Evolutionary conservation across 2,329 filamentous ascomycete species (phyloP).

Genomic region (Beauveria bassiana): DNA sequence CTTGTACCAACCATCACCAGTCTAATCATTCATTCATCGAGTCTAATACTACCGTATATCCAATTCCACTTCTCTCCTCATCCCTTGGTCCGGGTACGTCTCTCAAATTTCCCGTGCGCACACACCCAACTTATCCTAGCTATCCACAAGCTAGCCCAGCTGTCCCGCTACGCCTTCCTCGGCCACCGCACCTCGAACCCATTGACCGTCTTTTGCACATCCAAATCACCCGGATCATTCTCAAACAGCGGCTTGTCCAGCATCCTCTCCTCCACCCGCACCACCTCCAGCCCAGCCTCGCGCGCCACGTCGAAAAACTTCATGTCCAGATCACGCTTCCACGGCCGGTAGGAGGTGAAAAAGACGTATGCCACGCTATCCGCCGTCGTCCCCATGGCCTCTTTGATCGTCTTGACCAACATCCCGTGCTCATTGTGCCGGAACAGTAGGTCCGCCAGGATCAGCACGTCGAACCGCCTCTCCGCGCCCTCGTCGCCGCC

Average conservation of each 20-base stretch:
- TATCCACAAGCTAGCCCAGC: too few relatives aligned
- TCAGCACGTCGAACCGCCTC: slow-evolving; percentile 65
- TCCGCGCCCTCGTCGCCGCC: slow-evolving; percentile 18
- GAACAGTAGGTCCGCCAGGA: slow-evolving; percentile 85
- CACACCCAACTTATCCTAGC: too few relatives aligned
- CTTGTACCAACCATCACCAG: too few relatives aligned
- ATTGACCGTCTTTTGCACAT: slow-evolving; percentile 73
- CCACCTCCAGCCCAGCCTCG: slow-evolving; percentile 64
- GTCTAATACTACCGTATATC: too few relatives aligned
- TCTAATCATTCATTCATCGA: too few relatives aligned
- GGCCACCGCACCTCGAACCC: slow-evolving; percentile 68
- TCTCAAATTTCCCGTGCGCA: too few relatives aligned
- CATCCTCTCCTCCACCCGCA: slow-evolving; percentile 71
- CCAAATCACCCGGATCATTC: slow-evolving; percentile 76
- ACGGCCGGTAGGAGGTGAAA: slow-evolving; percentile 90
- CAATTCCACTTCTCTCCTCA: too few relatives aligned
- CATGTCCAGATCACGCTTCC: slow-evolving; percentile 78
- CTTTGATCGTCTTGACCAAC: slow-evolving; percentile 62
- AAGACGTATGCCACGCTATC: slow-evolving; percentile 71
- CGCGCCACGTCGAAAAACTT: slow-evolving; percentile 75
- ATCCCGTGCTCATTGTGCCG: slow-evolving; percentile 81
- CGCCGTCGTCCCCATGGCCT: slow-evolving; percentile 51
- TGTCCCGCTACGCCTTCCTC: slow-evolving; percentile 17
- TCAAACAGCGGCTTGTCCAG: slow-evolving; percentile 87
- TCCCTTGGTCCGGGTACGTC: too few relatives aligned